phyloP scores from a whole-genome alignment of 331 rosid species.

The Erythrophleum ivorense region DNA sequence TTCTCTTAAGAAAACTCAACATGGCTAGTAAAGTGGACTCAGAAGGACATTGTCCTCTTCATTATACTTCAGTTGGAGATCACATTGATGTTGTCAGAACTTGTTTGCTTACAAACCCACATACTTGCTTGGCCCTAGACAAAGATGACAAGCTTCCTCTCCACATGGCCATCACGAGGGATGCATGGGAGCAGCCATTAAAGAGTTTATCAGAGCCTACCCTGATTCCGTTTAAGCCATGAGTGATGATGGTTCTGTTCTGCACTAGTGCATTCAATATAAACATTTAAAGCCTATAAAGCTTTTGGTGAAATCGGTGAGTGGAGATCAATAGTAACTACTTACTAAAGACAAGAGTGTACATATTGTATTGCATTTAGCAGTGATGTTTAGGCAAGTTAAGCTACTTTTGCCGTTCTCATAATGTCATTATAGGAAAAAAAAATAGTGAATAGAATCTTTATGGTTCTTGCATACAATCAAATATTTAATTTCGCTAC shows the following conservation, averaged over 20 bases:
- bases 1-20: slow-evolving; percentile 20
- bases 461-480: slow-evolving; percentile 18
- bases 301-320: too few relatives aligned
- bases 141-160: slow-evolving; percentile 46
- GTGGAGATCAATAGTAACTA: too few relatives aligned
- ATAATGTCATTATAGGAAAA: too few relatives aligned
- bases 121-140: slow-evolving; percentile 33
- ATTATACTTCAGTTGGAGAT: background rate
- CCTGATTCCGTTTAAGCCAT: too few relatives aligned
- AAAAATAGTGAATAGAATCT: too few relatives aligned
- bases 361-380: too few relatives aligned
- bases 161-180: slow-evolving; percentile 42
- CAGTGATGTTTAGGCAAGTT: too few relatives aligned
- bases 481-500: slow-evolving; percentile 34
- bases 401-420: slow-evolving; percentile 11
- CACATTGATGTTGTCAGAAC: slow-evolving; percentile 37
- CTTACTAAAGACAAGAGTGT: too few relatives aligned
- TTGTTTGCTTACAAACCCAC: slow-evolving; percentile 2
- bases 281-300: too few relatives aligned
- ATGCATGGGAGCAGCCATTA: slow-evolving; percentile 1
- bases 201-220: too few relatives aligned
- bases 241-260: too few relatives aligned
- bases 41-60: slow-evolving; percentile 38
- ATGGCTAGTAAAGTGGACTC: slow-evolving; percentile 32
- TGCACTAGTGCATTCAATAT: too few relatives aligned